Conservation (phyloP, 257 asterid species). For the Petunia axillaris region DNA sequence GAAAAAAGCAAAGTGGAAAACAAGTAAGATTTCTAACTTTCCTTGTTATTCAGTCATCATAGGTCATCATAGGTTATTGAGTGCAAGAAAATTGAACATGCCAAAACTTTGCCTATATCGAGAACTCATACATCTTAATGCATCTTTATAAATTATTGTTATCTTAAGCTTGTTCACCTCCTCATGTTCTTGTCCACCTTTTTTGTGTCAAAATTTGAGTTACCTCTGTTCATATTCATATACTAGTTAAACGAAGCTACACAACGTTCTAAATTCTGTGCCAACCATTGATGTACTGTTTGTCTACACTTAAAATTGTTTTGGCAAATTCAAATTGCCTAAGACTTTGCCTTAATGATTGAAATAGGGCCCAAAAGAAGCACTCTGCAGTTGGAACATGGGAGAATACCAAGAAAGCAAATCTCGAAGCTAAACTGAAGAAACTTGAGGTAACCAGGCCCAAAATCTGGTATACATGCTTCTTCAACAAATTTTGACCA, state of each 20-base stretch:
- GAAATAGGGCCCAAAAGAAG: constrained; percentile 72
- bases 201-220: neutral
- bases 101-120: neutral
- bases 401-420: constrained; percentile 81
- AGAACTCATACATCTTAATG: neutral
- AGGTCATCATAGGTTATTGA: neutral
- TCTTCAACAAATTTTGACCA: neutral
- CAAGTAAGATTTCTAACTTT: constrained; percentile 55
- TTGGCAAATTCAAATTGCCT: neutral
- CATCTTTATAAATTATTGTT: neutral
- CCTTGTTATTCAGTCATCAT: neutral
- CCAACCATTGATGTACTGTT: neutral
- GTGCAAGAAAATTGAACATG: neutral
- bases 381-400: constrained; percentile 63
- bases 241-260: neutral
- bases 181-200: neutral
- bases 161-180: neutral
- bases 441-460: constrained; percentile 60
- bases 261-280: neutral
- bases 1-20: constrained; percentile 76
- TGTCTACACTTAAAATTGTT: neutral
- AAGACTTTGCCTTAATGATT: constrained; percentile 19
- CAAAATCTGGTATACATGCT: neutral
- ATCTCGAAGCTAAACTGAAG: constrained; percentile 63
- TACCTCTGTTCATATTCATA: neutral